These are phyloP conservation scores for Effrenium voratum DNA, from an alignment of 73 alveolate species.

Conservation along the genomic window DNA sequence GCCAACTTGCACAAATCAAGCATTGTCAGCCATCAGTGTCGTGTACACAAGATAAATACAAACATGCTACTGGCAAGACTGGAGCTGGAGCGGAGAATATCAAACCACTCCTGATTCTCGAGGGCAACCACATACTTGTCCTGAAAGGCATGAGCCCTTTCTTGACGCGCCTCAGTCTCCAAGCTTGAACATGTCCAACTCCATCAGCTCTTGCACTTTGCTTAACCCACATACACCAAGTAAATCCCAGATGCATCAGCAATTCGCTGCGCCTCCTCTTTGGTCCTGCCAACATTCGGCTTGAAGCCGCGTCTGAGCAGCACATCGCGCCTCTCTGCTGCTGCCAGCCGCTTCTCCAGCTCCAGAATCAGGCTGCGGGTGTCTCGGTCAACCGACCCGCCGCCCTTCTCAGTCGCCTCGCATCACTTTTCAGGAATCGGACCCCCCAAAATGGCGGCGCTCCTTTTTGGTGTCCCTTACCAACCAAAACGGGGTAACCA, in stretches of 20 bases:
- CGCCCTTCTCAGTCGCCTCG: slow-evolving; percentile 53
- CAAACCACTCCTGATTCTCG: slow-evolving; percentile 53
- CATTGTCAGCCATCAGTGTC: neutral
- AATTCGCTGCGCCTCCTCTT: slow-evolving; percentile 68
- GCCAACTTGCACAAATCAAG: neutral
- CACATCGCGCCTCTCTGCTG: slow-evolving; percentile 24
- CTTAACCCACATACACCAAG: neutral
- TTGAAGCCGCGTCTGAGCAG: neutral
- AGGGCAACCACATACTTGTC: slow-evolving; percentile 62
- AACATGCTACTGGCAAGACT: neutral
- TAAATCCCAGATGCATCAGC: slow-evolving; percentile 17
- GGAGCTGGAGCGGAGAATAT: neutral
- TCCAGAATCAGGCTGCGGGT: slow-evolving; percentile 65
- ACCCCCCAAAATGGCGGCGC: no score
- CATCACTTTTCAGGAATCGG: neutral
- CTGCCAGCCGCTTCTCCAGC: slow-evolving; percentile 83
- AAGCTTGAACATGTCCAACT: neutral
- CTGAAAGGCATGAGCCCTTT: slow-evolving; percentile 53
- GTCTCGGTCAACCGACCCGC: slow-evolving; percentile 40
- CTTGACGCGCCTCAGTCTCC: slow-evolving; percentile 35
- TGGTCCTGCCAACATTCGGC: slow-evolving; percentile 10
- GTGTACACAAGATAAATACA: neutral
- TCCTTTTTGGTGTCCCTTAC: no score
- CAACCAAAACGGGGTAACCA: no score
- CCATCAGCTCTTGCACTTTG: neutral